Evolutionary conservation across 2,329 filamentous ascomycete species (phyloP).

Genomic region (Penicillium griseofulvum): DNA sequence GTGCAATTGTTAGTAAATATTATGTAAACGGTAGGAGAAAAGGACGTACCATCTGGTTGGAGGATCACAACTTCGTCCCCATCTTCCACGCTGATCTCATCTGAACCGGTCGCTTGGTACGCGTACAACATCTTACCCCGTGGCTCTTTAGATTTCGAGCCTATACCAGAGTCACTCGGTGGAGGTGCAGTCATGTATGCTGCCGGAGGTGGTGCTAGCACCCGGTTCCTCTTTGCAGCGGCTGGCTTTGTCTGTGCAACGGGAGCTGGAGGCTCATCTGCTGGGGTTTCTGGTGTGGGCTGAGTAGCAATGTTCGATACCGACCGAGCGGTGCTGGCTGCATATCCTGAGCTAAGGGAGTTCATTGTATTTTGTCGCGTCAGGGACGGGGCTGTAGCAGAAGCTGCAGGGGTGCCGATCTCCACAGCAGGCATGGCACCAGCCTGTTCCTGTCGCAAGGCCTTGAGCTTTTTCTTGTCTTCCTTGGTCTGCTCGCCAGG

Average conservation of each 20-base stretch:
- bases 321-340: conserved; percentile 73
- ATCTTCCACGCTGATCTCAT: conserved; percentile 77
- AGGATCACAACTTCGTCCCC: conserved; percentile 74
- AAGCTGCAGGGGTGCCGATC: conserved; percentile 31
- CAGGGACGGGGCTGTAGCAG: conserved; percentile 64
- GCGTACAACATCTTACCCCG: conserved; percentile 86
- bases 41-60: conserved; percentile 82
- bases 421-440: conserved; percentile 52
- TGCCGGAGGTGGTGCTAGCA: conserved; percentile 83
- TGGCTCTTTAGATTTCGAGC: conserved; percentile 51
- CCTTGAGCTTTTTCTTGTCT: conserved; percentile 90
- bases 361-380: conserved; percentile 84
- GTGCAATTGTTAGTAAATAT: conserved; percentile 9
- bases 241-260: conserved; percentile 32
- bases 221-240: conserved; percentile 58
- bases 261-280: conserved; percentile 41
- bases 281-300: conserved; percentile 52
- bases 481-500: conserved; percentile 93
- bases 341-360: conserved; percentile 84
- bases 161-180: conserved; percentile 37
- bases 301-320: conserved; percentile 59
- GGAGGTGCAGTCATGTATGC: conserved; percentile 72
- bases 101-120: conserved; percentile 76
- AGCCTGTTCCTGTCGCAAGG: conserved; percentile 75
- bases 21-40: background rate